Base-by-base conservation (phyloP, 495 filamentous ascomycete genomes). In the Sporormia fimetaria region DNA sequence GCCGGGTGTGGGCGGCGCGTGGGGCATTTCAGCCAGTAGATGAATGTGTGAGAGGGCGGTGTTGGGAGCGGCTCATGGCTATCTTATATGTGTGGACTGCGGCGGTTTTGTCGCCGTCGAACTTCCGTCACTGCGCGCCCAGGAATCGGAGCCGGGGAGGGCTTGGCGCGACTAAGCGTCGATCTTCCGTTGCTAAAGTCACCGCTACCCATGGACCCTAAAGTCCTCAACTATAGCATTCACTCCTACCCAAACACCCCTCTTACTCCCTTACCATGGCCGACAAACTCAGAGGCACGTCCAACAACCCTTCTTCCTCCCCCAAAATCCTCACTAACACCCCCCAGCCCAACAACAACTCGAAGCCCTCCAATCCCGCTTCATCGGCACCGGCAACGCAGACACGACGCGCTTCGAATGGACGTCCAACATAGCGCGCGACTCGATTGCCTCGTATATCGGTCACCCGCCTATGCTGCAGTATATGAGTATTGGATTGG, bases 391-490 rank as follows among this genome's bases (percentile, higher is more conserved):
- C 8, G 92, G 92, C n/a, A 87, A 95, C 63, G 85, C 90, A 35
- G 90, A 99, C 66, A 96, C 92, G 6, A 95, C 90, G 11, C 87
- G 82, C 57, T 86, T 74, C 75, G 90, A 99, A 67, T 99, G 88
- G 87, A 74, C 77, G 34, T 81, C 79, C 21, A 99, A 99, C 44
- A 62, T 65, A 45, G 44, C 43, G 32, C 60, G 62, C 32, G 62
- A 65, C 45, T 55, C 42, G 30, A 56, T 57, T 32, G 42, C 87
- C 7, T 81, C 72, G 42, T 85, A 90, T 55, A 72, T 94, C 51
- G 90, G 90, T 14, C 90, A 99, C 57, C 82, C 87, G 14, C 79
- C 87, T 1, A 63, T 95, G 40, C 69, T 95, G 11, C 74, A 77
- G n/a, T 95, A 93, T 54, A 84, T 94, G 72, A 68, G 77, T 30